Percentiles rank a stretch among this genome's conserved stretches.
These are phyloP conservation scores for Nepenthes alata DNA, from an alignment of 179 eudicot species.

Conservation along the genomic window DNA sequence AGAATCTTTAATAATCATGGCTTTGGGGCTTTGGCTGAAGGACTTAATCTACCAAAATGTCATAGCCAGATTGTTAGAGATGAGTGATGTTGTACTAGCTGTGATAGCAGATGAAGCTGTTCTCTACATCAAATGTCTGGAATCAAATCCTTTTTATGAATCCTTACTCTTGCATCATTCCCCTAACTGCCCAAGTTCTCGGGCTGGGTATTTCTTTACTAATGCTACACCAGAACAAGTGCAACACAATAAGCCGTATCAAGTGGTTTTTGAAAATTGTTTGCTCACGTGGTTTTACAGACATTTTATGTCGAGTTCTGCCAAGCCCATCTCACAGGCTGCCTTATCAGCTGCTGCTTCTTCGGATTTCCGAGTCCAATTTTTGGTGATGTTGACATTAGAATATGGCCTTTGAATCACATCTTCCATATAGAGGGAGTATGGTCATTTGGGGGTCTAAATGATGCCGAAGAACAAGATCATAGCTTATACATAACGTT, in stretches of 20 bases:
- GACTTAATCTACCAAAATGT: not conserved
- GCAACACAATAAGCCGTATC: slow-evolving; percentile 10
- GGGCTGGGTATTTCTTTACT: slow-evolving; percentile 6
- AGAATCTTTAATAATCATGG: not conserved
- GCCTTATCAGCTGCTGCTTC: not conserved
- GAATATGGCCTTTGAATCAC: slow-evolving; percentile 3
- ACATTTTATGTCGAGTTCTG: slow-evolving; percentile 5
- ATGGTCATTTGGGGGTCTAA: not conserved
- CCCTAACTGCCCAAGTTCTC: not conserved
- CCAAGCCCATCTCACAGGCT: not conserved
- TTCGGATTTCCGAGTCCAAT: slow-evolving; percentile 20
- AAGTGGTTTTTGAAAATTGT: slow-evolving; percentile 10
- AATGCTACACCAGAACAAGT: slow-evolving; percentile 6
- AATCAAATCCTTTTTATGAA: not conserved
- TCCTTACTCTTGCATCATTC: not conserved
- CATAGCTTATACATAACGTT: slow-evolving; percentile 19
- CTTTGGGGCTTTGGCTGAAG: not conserved
- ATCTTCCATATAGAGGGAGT: not conserved
- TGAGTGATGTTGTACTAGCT: not conserved
- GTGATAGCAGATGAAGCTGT: not conserved
- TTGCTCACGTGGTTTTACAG: slow-evolving; percentile 11
- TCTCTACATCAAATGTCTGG: not conserved
- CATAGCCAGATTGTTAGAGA: not conserved
- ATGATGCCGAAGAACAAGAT: slow-evolving; percentile 10
- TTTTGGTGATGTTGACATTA: slow-evolving; percentile 10